A percentile compares a stretch with the other conserved stretches of the same genome.
phyloP scores from a whole-genome alignment of 306 rosid species.

The Fragaria nilgerrensis region DNA sequence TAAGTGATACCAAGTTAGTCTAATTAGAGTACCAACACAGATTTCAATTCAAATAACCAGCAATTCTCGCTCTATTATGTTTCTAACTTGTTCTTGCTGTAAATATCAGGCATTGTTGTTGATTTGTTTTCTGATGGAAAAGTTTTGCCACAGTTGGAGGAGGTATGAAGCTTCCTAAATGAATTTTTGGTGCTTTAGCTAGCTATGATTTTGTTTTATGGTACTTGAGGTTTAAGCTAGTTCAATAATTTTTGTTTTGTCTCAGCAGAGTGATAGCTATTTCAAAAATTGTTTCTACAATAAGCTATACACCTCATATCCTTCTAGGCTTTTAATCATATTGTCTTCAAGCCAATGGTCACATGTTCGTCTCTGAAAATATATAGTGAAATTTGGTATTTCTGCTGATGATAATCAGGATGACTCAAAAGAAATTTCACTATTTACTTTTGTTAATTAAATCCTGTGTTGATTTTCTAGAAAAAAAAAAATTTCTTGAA shows the following conservation, averaged over 20 bases:
- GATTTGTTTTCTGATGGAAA: conserved; percentile 82
- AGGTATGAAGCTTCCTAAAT: conserved; percentile 49
- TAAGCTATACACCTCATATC: neutral
- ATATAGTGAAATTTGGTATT: no score
- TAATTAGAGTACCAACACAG: neutral
- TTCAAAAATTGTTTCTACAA: neutral
- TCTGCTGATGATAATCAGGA: neutral
- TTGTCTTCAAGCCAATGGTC: neutral
- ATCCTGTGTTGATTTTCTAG: no score
- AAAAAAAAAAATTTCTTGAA: neutral
- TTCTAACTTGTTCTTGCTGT: conserved; percentile 41
- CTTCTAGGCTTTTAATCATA: neutral
- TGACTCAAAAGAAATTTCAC: neutral
- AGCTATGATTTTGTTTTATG: conserved; percentile 6
- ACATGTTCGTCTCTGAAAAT: neutral
- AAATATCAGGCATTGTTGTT: conserved; percentile 66
- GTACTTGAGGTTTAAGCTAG: neutral
- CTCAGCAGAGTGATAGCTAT: neutral
- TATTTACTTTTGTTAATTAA: no score
- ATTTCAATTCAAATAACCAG: neutral
- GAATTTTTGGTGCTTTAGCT: conserved; percentile 12
- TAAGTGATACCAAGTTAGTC: neutral
- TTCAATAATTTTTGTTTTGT: neutral
- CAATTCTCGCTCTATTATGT: conserved; percentile 10
- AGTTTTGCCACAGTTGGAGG: conserved; percentile 73